phyloP scores from a whole-genome alignment of 2,329 filamentous ascomycete species.

The Coniochaeta prunicola region DNA sequence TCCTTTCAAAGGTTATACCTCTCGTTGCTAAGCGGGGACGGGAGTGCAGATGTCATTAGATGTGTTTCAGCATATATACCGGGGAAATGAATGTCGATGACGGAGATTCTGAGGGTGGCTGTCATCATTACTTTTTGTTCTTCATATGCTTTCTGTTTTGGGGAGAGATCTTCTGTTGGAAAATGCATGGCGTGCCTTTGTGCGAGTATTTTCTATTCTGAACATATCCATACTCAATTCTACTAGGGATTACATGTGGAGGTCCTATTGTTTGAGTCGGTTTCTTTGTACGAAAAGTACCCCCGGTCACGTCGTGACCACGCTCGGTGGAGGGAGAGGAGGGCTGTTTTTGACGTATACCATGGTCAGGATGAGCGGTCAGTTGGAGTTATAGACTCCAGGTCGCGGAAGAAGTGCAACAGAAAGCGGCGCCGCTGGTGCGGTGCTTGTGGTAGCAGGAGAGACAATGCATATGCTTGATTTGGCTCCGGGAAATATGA shows the following conservation, averaged over 20 bases:
- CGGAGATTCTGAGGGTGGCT: background rate
- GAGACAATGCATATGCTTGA: no score
- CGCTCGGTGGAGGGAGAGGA: background rate
- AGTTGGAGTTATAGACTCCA: no score
- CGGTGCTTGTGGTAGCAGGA: no score
- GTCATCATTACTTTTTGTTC: background rate
- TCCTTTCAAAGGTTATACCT: background rate
- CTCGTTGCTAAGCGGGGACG: background rate
- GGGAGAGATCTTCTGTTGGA: background rate
- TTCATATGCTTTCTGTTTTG: background rate
- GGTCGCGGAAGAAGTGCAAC: no score
- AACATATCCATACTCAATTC: background rate
- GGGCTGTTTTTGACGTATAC: no score
- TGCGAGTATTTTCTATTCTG: background rate
- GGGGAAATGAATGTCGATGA: background rate
- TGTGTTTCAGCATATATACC: background rate
- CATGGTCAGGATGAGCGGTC: no score
- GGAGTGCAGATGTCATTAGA: background rate
- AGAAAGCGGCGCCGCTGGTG: no score
- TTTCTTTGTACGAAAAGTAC: background rate
- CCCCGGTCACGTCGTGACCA: no score
- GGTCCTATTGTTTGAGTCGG: background rate
- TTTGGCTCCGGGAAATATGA: no score
- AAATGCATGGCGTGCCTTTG: background rate
- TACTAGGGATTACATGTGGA: background rate